Evolutionary conservation across 2,329 filamentous ascomycete species (phyloP).

Genomic region (Aspergillus pseudoterreus): DNA sequence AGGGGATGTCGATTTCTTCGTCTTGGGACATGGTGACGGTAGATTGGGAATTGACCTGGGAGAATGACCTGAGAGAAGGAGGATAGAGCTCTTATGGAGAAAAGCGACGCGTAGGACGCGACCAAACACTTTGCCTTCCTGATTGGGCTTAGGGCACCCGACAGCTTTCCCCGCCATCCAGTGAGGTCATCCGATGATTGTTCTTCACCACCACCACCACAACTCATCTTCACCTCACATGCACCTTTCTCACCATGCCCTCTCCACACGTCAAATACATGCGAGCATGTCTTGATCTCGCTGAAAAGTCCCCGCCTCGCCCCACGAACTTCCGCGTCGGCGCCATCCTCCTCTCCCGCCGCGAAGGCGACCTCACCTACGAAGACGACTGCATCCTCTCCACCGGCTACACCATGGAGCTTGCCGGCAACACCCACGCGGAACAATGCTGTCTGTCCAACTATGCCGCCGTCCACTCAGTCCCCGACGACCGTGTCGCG

Average conservation of each 20-base stretch:
- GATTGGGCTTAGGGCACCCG: constrained; percentile 16
- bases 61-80: neutral
- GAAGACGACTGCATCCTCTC: constrained; percentile 57
- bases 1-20: constrained; percentile 4
- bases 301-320: constrained; percentile 74
- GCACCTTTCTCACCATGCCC: constrained; percentile 1
- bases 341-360: constrained; percentile 66
- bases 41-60: neutral
- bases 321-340: constrained; percentile 93
- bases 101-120: constrained; percentile 13
- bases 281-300: constrained; percentile 69
- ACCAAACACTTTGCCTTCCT: constrained; percentile 20
- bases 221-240: neutral
- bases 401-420: constrained; percentile 86
- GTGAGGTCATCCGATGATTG: neutral
- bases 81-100: neutral
- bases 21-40: constrained; percentile 4
- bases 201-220: neutral
- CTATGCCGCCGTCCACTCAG: constrained; percentile 33
- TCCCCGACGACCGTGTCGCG: constrained; percentile 32
- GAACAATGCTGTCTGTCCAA: constrained; percentile 91
- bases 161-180: constrained; percentile 13
- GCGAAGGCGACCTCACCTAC: constrained; percentile 21
- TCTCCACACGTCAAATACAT: constrained; percentile 53
- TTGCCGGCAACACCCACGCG: constrained; percentile 89